Conservation (phyloP, 2,329 filamentous ascomycete genomes). For the Xylariaceae sp. region DNA sequence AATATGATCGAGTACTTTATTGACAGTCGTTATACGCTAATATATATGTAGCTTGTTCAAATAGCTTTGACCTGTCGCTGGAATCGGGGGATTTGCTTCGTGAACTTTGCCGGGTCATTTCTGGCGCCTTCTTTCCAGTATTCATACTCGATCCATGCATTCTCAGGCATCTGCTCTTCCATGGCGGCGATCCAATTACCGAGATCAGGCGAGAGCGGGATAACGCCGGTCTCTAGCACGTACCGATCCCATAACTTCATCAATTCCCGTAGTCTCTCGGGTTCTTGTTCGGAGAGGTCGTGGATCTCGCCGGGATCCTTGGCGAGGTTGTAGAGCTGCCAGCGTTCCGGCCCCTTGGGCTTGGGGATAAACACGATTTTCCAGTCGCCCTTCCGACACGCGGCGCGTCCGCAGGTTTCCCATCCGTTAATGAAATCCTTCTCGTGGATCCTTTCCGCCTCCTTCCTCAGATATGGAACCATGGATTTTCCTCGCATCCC, state of each 20-base stretch:
- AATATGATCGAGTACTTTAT: too few relatives aligned
- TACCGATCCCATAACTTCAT: conserved; percentile 42
- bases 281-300: conserved; percentile 40
- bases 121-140: conserved; percentile 55
- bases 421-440: conserved; percentile 43
- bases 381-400: conserved; percentile 41
- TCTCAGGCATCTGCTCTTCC: conserved; percentile 67
- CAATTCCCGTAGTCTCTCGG: conserved; percentile 37
- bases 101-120: conserved; percentile 50
- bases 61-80: conserved; percentile 32
- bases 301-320: conserved; percentile 49
- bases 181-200: conserved; percentile 62
- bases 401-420: conserved; percentile 41
- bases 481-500: conserved; percentile 40
- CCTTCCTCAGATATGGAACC: conserved; percentile 35
- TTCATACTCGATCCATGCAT: conserved; percentile 68
- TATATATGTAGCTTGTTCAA: conserved; percentile 4
- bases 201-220: conserved; percentile 61
- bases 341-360: conserved; percentile 51
- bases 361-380: conserved; percentile 51
- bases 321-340: conserved; percentile 52
- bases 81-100: conserved; percentile 35
- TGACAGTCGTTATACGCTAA: too few relatives aligned
- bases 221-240: conserved; percentile 58
- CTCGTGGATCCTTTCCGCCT: conserved; percentile 37